Conservation (phyloP, 345 rosid genomes). For the Cardamine occulta region DNA sequence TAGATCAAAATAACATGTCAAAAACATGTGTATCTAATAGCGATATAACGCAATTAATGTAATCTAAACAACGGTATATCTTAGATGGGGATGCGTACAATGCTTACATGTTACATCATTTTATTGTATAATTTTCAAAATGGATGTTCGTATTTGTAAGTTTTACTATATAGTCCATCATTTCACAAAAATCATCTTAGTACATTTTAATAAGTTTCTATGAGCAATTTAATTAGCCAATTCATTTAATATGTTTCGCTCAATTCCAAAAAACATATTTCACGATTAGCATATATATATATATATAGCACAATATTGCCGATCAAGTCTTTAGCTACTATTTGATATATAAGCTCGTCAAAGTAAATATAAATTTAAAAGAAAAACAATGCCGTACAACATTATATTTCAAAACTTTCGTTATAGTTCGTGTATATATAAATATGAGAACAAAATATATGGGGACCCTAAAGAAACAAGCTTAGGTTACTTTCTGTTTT, state of each 20-base stretch:
- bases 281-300: conserved; percentile 6
- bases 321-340: background rate
- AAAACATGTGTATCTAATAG: too few species aligned
- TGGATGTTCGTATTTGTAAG: too few species aligned
- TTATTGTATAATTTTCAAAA: too few species aligned
- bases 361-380: background rate
- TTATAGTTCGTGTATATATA: conserved; percentile 6
- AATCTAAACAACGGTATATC: too few species aligned
- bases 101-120: too few species aligned
- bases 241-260: conserved; percentile 12
- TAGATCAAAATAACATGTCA: too few species aligned
- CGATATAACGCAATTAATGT: too few species aligned
- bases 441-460: background rate
- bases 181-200: too few species aligned
- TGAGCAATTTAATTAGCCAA: background rate
- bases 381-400: conserved; percentile 28
- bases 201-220: too few species aligned
- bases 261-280: background rate
- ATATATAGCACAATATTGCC: conserved; percentile 5
- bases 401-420: conserved; percentile 11
- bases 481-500: conserved; percentile 42
- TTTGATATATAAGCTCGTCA: conserved; percentile 23
- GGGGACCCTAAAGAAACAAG: conserved; percentile 37
- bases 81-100: too few species aligned
- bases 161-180: too few species aligned